These are phyloP conservation scores for Talaromyces trachyspermus DNA, from an alignment of 495 filamentous ascomycete species.

Conservation along the genomic window DNA sequence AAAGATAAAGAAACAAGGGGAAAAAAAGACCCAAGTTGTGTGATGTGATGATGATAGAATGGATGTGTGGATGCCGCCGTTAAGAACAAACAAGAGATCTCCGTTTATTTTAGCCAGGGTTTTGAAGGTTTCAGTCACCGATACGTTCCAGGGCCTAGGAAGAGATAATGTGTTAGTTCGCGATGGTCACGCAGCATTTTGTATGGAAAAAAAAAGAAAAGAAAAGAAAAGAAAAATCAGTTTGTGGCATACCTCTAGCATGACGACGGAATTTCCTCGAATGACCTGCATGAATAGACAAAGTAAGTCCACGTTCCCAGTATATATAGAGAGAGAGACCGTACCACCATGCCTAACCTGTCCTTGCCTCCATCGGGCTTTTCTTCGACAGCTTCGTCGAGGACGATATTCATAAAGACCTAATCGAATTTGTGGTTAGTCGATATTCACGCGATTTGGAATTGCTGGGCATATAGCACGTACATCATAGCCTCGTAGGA, in stretches of 20 bases:
- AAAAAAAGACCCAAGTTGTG: no score
- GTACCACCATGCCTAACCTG: conserved; percentile 85
- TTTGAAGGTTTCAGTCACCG: conserved; percentile 34
- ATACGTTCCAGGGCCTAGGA: conserved; percentile 53
- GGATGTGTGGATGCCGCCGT: no score
- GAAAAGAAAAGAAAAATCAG: not conserved
- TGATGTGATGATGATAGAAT: no score
- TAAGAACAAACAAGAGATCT: no score
- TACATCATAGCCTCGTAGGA: conserved; percentile 94
- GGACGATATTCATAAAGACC: conserved; percentile 97
- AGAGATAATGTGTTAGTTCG: conserved; percentile 1
- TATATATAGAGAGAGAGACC: conserved; percentile 19
- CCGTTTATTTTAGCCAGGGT: no score
- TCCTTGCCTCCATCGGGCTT: conserved; percentile 88
- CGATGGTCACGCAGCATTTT: no score
- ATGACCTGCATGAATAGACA: conserved; percentile 47
- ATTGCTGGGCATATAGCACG: no score
- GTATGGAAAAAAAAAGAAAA: not conserved
- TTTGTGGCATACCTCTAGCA: conserved; percentile 67
- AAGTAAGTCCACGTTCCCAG: not conserved
- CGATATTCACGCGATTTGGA: not conserved
- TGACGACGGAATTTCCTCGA: conserved; percentile 90
- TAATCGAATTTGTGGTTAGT: conserved; percentile 24
- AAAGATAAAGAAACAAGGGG: no score
- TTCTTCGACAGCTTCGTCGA: conserved; percentile 97